These are phyloP conservation scores for Sporothrix pallida DNA, from an alignment of 2,329 filamentous ascomycete species.

Conservation along the genomic window DNA sequence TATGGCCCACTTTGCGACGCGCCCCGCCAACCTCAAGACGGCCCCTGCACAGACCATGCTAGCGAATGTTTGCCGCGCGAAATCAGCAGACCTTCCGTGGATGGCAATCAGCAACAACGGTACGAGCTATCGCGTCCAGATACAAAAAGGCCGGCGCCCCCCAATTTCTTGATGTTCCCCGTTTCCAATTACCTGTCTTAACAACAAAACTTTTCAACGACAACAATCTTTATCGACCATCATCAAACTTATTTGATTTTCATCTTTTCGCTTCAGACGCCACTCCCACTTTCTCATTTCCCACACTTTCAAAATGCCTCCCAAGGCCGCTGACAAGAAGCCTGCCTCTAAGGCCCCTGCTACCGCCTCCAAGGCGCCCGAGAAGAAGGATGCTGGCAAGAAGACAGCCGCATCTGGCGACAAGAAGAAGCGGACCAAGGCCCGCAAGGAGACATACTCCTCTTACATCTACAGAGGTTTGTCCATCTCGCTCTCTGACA, in stretches of 20 bases:
- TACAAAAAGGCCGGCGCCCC: constrained; percentile 65
- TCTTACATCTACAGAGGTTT: constrained; percentile 99
- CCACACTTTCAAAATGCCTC: constrained; percentile 76
- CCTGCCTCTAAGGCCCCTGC: constrained; percentile 95
- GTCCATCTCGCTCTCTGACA: constrained; percentile 44
- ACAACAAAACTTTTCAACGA: constrained; percentile 37
- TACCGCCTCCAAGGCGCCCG: constrained; percentile 70
- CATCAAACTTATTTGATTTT: too few relatives aligned
- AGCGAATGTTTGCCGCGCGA: constrained; percentile 34
- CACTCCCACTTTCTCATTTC: not conserved
- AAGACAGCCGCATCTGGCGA: constrained; percentile 96
- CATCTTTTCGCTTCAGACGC: constrained; percentile 37
- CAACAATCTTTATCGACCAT: constrained; percentile 35
- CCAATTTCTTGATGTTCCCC: constrained; percentile 51
- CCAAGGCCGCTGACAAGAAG: constrained; percentile 98
- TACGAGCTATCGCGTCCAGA: constrained; percentile 59
- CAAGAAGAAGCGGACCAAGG: constrained; percentile 99
- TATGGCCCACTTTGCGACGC: constrained; percentile 12
- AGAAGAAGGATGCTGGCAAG: constrained; percentile 99
- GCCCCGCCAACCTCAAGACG: constrained; percentile 28
- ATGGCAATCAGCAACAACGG: constrained; percentile 61
- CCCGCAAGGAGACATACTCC: constrained; percentile 99
- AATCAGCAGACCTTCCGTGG: constrained; percentile 37
- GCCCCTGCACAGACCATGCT: constrained; percentile 34
- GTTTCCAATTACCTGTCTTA: constrained; percentile 48